phyloP scores from a whole-genome alignment of 2,329 filamentous ascomycete genomes.

The Lecanoromycetidae sp. region DNA sequence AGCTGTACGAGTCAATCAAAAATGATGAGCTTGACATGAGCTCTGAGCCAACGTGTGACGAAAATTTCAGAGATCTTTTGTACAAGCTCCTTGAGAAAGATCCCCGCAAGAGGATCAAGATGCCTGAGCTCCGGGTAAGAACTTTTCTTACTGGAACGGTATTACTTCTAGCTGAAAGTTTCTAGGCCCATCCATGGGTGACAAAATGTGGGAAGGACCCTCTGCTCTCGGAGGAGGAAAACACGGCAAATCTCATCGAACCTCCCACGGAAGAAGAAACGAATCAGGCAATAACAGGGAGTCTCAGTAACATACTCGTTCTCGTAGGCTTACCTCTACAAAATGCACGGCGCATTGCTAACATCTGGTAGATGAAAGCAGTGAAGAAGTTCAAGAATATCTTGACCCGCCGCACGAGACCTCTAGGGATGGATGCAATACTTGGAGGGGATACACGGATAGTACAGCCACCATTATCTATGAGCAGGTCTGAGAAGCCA shows the following conservation, averaged over 20 bases:
- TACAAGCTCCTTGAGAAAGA: slow-evolving; percentile 68
- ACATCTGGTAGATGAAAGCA: slow-evolving; percentile 59
- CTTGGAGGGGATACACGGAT: slow-evolving; percentile 47
- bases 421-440: slow-evolving; percentile 44
- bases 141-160: neutral
- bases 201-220: slow-evolving; percentile 67
- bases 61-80: slow-evolving; percentile 65
- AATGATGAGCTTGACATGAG: slow-evolving; percentile 53
- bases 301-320: slow-evolving; percentile 73
- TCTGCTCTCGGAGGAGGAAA: slow-evolving; percentile 70
- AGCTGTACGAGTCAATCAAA: slow-evolving; percentile 82
- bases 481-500: slow-evolving; percentile 28
- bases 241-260: slow-evolving; percentile 68
- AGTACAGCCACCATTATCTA: slow-evolving; percentile 45
- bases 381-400: slow-evolving; percentile 78
- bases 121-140: slow-evolving; percentile 68
- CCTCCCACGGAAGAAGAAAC: slow-evolving; percentile 83
- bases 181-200: slow-evolving; percentile 82
- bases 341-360: neutral
- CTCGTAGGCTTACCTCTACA: slow-evolving; percentile 47
- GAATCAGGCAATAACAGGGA: slow-evolving; percentile 78
- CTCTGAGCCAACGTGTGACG: slow-evolving; percentile 42
- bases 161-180: slow-evolving; percentile 6
- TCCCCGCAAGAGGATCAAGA: slow-evolving; percentile 67
- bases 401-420: slow-evolving; percentile 45